Evolutionary conservation across 2,329 filamentous ascomycete species (phyloP), one percentile per base, ranked within the genome.

Genomic region (Aquanectria penicillioides): DNA sequence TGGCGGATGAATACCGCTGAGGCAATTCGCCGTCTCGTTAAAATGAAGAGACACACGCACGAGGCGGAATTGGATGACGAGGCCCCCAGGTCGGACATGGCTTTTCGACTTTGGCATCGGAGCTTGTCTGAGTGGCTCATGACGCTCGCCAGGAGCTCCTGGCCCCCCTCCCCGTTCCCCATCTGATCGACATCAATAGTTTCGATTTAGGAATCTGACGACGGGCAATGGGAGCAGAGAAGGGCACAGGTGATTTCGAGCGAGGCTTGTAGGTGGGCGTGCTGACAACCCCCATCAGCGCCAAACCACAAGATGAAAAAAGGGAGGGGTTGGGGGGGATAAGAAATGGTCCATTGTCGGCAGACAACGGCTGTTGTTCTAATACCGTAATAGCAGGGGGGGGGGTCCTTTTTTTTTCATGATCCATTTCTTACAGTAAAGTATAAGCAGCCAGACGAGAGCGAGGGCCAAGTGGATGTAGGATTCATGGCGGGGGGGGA

Each of bases 201-300:
- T 28, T 34, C 41, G 22, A 53, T 58, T 52, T 53, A 41, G 29
- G 40, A 44, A 51, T 23, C 29, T 15, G 23, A 8, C 28, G 13
- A 18, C n/a, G 18, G 25, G 10, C 36, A 29, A 23, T 15, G 15
- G 25, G 29, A 23, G 47, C 40, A 31, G 40, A 22, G 33, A 38
- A 33, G 40, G 26, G 38, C 15, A 33, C 40, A 41, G 48, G 34
- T 40, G 34, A 29, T 29, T 36, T 20, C 15, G 44, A 56, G 18
- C 26, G 44, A 43, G 46, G 46, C 46, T 57, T 50, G 47, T 37
- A 41, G 12, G 53, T 50, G 53, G 53, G 53, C 44, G 29, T 57
- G 53, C 53, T 57, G 53, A 57, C 53, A 43, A 49, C 53, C 44
- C 46, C 31, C 34, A 7, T 29, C 28, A 29, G 28, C n/a, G n/a